These are phyloP conservation scores for Talaromyces ruber DNA, from an alignment of 495 filamentous ascomycete species.

Conservation along the genomic window DNA sequence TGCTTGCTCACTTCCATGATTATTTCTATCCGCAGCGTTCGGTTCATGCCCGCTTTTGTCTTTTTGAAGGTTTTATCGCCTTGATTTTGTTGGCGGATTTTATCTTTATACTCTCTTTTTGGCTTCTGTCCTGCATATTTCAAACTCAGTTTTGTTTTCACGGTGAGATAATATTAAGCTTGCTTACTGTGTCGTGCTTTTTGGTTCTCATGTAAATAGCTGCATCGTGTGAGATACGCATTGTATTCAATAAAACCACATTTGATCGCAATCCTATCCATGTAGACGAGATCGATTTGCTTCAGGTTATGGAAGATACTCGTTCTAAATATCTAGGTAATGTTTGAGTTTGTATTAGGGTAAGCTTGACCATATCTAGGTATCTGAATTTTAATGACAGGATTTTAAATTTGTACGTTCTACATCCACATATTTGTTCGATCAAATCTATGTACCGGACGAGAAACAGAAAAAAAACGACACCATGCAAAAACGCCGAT, in stretches of 20 bases:
- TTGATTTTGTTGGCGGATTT: neutral
- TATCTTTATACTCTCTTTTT: neutral
- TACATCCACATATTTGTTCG: neutral
- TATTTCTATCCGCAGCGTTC: neutral
- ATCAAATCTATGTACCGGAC: neutral
- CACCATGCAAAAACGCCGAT: slow-evolving; percentile 2
- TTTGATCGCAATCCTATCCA: neutral
- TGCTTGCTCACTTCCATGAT: neutral
- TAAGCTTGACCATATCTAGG: too few relatives aligned
- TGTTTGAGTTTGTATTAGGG: too few relatives aligned
- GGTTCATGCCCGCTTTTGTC: neutral
- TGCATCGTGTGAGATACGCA: neutral
- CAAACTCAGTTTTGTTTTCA: neutral
- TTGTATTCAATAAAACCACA: neutral
- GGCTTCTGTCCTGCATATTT: neutral
- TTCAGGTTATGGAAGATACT: too few relatives aligned
- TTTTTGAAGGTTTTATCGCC: neutral
- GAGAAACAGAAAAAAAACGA: neutral
- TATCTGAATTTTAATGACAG: neutral
- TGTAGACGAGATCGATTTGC: too few relatives aligned
- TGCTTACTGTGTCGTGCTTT: neutral
- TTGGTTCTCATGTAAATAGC: neutral
- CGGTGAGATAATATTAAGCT: neutral
- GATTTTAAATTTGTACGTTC: neutral
- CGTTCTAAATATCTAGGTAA: too few relatives aligned